These are phyloP conservation scores for Neonectria coccinea DNA, from an alignment of 2,329 filamentous ascomycete genomes.

Conservation along the genomic window DNA sequence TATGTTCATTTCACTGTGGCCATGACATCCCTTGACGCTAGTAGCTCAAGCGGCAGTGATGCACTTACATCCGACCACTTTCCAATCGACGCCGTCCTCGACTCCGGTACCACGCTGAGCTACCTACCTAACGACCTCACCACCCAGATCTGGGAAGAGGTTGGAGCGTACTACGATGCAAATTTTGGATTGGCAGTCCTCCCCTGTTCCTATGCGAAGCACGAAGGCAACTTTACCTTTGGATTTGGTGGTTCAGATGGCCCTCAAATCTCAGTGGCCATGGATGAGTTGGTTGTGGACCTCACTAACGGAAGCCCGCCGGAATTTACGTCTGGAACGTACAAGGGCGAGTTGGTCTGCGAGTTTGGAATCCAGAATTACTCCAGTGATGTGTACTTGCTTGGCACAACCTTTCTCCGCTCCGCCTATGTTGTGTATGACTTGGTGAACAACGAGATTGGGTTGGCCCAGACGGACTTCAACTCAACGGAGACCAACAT, in stretches of 20 bases:
- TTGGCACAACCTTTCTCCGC: conserved; percentile 70
- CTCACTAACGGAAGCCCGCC: conserved; percentile 51
- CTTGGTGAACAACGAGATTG: conserved; percentile 68
- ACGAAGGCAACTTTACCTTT: conserved; percentile 65
- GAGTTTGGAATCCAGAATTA: conserved; percentile 69
- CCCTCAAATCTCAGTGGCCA: conserved; percentile 62
- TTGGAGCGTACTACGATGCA: conserved; percentile 61
- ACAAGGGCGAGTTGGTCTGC: conserved; percentile 61
- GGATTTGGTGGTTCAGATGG: conserved; percentile 62
- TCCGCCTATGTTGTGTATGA: conserved; percentile 73
- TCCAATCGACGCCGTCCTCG: conserved; percentile 73
- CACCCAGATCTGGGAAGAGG: conserved; percentile 64
- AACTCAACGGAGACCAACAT: conserved; percentile 64
- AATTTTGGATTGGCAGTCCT: conserved; percentile 57
- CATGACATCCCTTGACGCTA: conserved; percentile 60
- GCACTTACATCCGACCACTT: conserved; percentile 55
- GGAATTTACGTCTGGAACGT: conserved; percentile 55
- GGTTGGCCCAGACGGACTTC: conserved; percentile 66
- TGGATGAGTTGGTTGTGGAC: conserved; percentile 68
- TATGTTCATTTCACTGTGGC: conserved; percentile 62
- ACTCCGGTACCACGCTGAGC: conserved; percentile 79
- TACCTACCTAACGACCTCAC: conserved; percentile 75
- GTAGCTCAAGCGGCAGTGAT: conserved; percentile 63
- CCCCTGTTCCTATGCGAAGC: conserved; percentile 61
- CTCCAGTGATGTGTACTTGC: conserved; percentile 56